A percentile compares a stretch with the other conserved stretches of the same genome.
Evolutionary conservation across 169 alveolate species (phyloP).

Genomic region (Eimeria brunetti): DNA sequence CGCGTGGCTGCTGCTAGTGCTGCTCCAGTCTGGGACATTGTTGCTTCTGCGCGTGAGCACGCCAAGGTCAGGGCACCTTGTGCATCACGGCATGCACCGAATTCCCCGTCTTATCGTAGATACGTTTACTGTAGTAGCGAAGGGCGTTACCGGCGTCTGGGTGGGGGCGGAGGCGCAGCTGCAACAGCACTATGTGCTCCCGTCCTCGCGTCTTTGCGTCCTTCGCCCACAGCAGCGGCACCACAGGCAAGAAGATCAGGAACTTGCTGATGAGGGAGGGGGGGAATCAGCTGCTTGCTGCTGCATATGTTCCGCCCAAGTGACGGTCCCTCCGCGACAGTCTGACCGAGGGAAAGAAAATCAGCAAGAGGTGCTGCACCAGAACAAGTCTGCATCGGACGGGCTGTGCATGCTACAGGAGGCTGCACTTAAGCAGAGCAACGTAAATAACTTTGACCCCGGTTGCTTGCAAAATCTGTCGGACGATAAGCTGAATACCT

Average conservation of each 20-base stretch:
- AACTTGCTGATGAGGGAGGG: not conserved
- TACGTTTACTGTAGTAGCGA: slow-evolving; percentile 4
- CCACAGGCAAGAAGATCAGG: not conserved
- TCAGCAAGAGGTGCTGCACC: not conserved
- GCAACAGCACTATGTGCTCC: slow-evolving; percentile 39
- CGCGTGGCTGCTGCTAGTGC: slow-evolving; percentile 51
- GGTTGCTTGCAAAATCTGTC: not conserved
- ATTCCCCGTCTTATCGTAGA: slow-evolving; percentile 56
- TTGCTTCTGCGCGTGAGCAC: slow-evolving; percentile 45
- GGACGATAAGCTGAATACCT: not conserved
- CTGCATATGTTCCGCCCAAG: slow-evolving; percentile 19
- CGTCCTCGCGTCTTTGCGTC: slow-evolving; percentile 27
- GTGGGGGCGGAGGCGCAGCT: slow-evolving; percentile 58
- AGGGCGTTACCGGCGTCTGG: slow-evolving; percentile 56
- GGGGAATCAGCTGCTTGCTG: not conserved
- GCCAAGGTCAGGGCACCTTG: not conserved
- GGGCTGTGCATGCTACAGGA: not conserved
- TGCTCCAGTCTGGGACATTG: slow-evolving; percentile 30
- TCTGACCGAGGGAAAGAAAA: not conserved
- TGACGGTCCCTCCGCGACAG: not conserved
- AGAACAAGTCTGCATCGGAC: not conserved
- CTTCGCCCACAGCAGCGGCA: slow-evolving; percentile 43
- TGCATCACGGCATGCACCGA: slow-evolving; percentile 4
- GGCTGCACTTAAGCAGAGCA: slow-evolving; percentile 7
- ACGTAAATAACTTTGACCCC: not conserved